Percentiles rank a stretch among this genome's conserved stretches.
Conservation (phyloP, 176 grass and related monocot species). For the Poa pratensis region DNA sequence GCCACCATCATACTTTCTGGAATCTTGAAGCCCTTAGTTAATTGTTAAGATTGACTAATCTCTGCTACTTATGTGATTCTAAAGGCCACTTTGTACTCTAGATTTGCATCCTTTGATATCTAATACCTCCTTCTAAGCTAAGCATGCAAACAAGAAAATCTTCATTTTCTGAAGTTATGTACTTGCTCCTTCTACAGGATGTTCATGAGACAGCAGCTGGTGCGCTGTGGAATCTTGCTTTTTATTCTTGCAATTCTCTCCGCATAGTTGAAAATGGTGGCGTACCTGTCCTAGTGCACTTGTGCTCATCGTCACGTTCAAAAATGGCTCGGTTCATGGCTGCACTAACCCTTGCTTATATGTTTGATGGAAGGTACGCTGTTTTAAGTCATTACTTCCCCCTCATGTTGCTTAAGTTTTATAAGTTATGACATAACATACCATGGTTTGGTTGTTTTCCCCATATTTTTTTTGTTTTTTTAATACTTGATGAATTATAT, state of each 20-base stretch:
- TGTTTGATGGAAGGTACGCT: slow-evolving; percentile 97
- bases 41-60: slow-evolving; percentile 27
- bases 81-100: neutral
- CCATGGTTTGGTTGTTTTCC: neutral
- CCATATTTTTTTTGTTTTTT: neutral
- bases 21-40: neutral
- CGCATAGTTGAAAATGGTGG: slow-evolving; percentile 97
- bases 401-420: slow-evolving; percentile 22
- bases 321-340: slow-evolving; percentile 99
- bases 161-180: neutral
- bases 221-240: slow-evolving; percentile 99
- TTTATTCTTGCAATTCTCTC: slow-evolving; percentile 91
- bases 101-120: slow-evolving; percentile 5
- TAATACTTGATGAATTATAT: neutral
- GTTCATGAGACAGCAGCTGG: slow-evolving; percentile 99
- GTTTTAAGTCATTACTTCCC: slow-evolving; percentile 10
- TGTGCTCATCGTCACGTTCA: slow-evolving; percentile 85
- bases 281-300: slow-evolving; percentile 80
- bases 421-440: neutral
- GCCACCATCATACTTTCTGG: neutral
- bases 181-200: slow-evolving; percentile 60
- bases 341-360: slow-evolving; percentile 95
- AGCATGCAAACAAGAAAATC: neutral
- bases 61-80: slow-evolving; percentile 18
- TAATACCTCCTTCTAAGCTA: slow-evolving; percentile 11